A percentile compares a stretch with the other conserved stretches of the same genome.
Conservation (phyloP, 2,329 filamentous ascomycete genomes). For the Plenodomus biglobosus region DNA sequence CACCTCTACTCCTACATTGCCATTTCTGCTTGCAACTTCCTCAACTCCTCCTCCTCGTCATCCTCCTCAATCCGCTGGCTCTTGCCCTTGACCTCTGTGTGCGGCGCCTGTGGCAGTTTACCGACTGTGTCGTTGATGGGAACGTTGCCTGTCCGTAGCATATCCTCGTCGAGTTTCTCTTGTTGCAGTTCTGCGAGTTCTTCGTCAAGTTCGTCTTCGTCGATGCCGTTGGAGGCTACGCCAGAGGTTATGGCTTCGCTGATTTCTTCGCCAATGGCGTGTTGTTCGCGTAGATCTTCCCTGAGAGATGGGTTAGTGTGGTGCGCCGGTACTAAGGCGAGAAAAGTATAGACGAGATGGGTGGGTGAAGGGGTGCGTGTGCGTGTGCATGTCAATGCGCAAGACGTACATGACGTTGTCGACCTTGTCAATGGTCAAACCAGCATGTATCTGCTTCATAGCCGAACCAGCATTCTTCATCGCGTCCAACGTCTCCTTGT, state of each 20-base stretch:
- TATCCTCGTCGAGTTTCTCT: slow-evolving; percentile 88
- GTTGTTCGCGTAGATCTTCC: slow-evolving; percentile 89
- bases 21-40: slow-evolving; percentile 95
- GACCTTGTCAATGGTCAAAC: slow-evolving; percentile 90
- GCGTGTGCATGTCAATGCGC: too few species aligned
- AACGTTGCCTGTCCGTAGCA: slow-evolving; percentile 84
- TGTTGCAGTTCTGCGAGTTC: slow-evolving; percentile 88
- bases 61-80: slow-evolving; percentile 64
- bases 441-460: slow-evolving; percentile 91
- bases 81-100: slow-evolving; percentile 57
- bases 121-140: slow-evolving; percentile 78
- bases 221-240: slow-evolving; percentile 68
- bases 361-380: too few species aligned
- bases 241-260: slow-evolving; percentile 76
- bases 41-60: slow-evolving; percentile 92
- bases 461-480: slow-evolving; percentile 90
- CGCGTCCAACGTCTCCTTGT: slow-evolving; percentile 89
- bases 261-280: slow-evolving; percentile 91
- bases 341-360: too few species aligned
- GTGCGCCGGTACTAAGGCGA: too few species aligned
- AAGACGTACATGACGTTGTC: slow-evolving; percentile 92
- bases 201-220: slow-evolving; percentile 83
- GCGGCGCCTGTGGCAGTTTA: slow-evolving; percentile 72
- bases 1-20: slow-evolving; percentile 65
- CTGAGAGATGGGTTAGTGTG: slow-evolving; percentile 49